Evolutionary conservation across 2,329 filamentous ascomycete species (phyloP).

Genomic region (Ophiocordyceps camponoti-floridani): DNA sequence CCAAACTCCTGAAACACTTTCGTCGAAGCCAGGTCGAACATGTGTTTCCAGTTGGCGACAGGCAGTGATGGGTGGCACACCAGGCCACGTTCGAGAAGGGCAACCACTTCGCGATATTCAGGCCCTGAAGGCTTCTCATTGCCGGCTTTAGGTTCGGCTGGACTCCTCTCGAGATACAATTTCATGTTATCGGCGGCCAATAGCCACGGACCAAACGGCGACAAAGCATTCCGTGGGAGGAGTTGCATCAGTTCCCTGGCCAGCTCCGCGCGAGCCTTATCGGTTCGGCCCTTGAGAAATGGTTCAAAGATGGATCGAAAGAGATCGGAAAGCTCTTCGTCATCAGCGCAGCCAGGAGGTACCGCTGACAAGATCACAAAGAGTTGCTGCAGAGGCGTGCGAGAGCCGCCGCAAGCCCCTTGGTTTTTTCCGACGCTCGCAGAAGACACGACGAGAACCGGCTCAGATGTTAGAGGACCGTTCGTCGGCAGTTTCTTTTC

Average conservation of each 20-base stretch:
- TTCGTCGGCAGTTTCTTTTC: slow-evolving; percentile 38
- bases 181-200: slow-evolving; percentile 28
- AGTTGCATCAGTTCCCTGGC: slow-evolving; percentile 32
- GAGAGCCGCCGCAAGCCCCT: slow-evolving; percentile 30
- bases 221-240: slow-evolving; percentile 24
- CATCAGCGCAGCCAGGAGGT: slow-evolving; percentile 27
- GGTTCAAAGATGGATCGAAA: slow-evolving; percentile 35
- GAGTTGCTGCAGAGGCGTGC: slow-evolving; percentile 47
- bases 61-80: slow-evolving; percentile 28
- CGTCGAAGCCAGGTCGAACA: slow-evolving; percentile 39
- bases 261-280: slow-evolving; percentile 25
- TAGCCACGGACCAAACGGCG: slow-evolving; percentile 32
- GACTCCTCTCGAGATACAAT: slow-evolving; percentile 19
- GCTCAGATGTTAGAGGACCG: slow-evolving; percentile 37
- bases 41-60: slow-evolving; percentile 25
- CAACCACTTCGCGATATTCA: slow-evolving; percentile 52
- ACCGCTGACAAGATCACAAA: slow-evolving; percentile 39
- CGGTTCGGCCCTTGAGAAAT: slow-evolving; percentile 34
- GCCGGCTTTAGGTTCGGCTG: slow-evolving; percentile 6
- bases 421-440: slow-evolving; percentile 35
- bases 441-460: slow-evolving; percentile 43
- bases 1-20: slow-evolving; percentile 46
- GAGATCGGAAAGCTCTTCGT: slow-evolving; percentile 25
- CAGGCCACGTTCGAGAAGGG: slow-evolving; percentile 47
- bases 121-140: slow-evolving; percentile 35